Percentiles rank a stretch among this genome's conserved stretches.
These are phyloP conservation scores for Andrographis paniculata DNA, from an alignment of 305 asterid species.

Conservation along the genomic window DNA sequence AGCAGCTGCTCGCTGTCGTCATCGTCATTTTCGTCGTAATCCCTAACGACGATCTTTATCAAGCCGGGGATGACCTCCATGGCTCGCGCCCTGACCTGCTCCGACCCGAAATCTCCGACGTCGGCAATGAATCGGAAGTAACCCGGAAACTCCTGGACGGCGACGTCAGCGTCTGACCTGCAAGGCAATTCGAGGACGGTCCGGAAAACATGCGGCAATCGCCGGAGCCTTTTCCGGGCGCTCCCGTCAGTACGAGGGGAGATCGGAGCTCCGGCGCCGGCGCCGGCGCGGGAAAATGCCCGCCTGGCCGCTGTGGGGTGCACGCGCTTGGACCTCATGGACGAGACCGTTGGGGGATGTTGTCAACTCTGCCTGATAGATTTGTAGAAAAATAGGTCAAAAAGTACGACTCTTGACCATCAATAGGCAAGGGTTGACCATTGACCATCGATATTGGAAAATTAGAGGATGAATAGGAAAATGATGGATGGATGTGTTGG, in stretches of 20 bases:
- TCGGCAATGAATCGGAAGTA: slow-evolving; percentile 29
- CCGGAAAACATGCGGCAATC: slow-evolving; percentile 64
- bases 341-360: slow-evolving; percentile 11
- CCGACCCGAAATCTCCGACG: not conserved
- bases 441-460: no score
- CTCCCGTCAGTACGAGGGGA: no score
- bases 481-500: no score
- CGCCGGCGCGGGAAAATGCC: slow-evolving; percentile 5
- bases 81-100: slow-evolving; percentile 37
- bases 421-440: no score
- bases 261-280: not conserved
- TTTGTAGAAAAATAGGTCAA: no score
- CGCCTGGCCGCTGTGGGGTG: slow-evolving; percentile 23
- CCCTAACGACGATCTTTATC: slow-evolving; percentile 55
- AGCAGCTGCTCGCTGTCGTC: slow-evolving; percentile 18
- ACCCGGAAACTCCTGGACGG: slow-evolving; percentile 43
- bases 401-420: no score
- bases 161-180: slow-evolving; percentile 55
- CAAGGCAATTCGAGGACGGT: slow-evolving; percentile 66
- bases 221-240: slow-evolving; percentile 39
- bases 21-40: not conserved
- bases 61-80: slow-evolving; percentile 70
- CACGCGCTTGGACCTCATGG: slow-evolving; percentile 22
- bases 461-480: no score
- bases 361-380: not conserved